These are phyloP conservation scores for Coelastrella sp. DNA, from an alignment of 139 green algal genomes.

Conservation along the genomic window DNA sequence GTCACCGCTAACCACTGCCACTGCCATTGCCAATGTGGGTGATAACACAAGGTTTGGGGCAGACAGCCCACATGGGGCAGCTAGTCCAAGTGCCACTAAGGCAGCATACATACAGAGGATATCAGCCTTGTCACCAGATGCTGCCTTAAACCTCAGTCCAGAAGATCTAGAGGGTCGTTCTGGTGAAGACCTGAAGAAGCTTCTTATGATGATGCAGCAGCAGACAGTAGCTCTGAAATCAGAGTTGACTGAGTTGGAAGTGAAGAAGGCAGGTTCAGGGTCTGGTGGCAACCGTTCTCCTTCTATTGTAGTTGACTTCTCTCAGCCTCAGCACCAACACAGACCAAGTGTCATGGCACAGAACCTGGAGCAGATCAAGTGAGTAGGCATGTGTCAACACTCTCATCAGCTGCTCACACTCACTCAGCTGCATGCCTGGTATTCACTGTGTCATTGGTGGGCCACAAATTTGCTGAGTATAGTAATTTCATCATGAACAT, in stretches of 20 bases:
- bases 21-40: not conserved
- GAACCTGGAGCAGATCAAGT: constrained; percentile 20
- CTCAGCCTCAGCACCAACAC: constrained; percentile 30
- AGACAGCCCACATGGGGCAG: not conserved
- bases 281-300: not conserved
- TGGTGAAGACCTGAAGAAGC: not conserved
- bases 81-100: not conserved
- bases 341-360: constrained; percentile 37
- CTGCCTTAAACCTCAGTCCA: not conserved
- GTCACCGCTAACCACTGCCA: not conserved
- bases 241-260: not conserved
- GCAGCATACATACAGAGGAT: too few species aligned
- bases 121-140: too few species aligned
- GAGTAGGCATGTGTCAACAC: too few species aligned
- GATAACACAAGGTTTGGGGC: not conserved
- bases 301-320: constrained; percentile 24
- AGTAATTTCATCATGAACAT: too few species aligned
- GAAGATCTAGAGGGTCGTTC: not conserved
- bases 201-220: not conserved
- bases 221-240: not conserved
- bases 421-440: too few species aligned
- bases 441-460: too few species aligned
- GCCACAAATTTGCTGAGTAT: too few species aligned
- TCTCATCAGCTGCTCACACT: too few species aligned
- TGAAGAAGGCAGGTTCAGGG: not conserved